Conservation (phyloP, 495 filamentous ascomycete species). For the Talaromyces nanjingensis region DNA sequence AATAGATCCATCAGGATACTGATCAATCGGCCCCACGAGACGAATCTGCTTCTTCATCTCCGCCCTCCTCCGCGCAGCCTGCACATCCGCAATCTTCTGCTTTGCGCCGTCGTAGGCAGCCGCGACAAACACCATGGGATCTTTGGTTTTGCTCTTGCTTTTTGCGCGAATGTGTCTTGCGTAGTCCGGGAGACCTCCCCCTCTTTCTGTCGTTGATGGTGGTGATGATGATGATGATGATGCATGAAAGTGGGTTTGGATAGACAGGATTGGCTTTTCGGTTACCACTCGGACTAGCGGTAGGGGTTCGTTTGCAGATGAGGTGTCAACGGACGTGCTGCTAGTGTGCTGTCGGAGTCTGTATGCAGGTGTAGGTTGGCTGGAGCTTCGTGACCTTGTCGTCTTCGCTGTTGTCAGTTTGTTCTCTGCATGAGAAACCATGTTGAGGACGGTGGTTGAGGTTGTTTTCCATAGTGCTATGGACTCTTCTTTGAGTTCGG, state of each 20-base stretch:
- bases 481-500: background rate
- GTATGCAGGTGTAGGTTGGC: background rate
- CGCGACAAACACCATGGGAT: conserved; percentile 13
- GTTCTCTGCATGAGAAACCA: background rate
- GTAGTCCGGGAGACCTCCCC: conserved; percentile 12
- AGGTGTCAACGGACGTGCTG: background rate
- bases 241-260: background rate
- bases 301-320: background rate
- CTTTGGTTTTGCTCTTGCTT: conserved; percentile 11
- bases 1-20: conserved; percentile 22
- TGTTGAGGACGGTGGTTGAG: background rate
- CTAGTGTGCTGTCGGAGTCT: background rate
- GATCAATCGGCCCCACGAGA: conserved; percentile 33
- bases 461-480: background rate
- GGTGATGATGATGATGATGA: background rate
- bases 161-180: conserved; percentile 24
- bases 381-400: conserved; percentile 1
- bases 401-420: background rate
- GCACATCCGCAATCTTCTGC: conserved; percentile 26
- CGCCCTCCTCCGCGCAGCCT: conserved; percentile 29
- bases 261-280: conserved; percentile 1
- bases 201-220: background rate
- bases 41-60: conserved; percentile 39
- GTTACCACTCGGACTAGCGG: background rate
- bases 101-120: conserved; percentile 25